Evolutionary conservation across 2,329 filamentous ascomycete genomes (phyloP).

Genomic region (Venturia carpophila): DNA sequence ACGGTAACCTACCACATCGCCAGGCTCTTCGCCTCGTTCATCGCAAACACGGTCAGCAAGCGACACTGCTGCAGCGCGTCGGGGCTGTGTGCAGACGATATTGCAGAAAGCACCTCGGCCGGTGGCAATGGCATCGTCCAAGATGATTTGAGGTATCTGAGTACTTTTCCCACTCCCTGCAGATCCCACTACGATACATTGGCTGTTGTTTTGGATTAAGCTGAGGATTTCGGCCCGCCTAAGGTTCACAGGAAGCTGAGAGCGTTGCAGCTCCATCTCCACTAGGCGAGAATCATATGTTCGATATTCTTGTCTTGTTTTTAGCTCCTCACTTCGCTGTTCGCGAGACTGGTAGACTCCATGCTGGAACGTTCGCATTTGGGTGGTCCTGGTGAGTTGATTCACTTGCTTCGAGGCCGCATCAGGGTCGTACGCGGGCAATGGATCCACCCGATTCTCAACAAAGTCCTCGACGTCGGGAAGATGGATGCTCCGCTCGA

Average conservation of each 20-base stretch:
- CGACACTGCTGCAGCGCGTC: conserved; percentile 41
- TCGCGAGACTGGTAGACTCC: conserved; percentile 6
- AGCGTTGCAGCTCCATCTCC: conserved; percentile 26
- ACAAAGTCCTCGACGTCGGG: conserved; percentile 4
- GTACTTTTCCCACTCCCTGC: conserved; percentile 43
- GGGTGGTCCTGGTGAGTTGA: not conserved
- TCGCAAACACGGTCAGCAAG: conserved; percentile 40
- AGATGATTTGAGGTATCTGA: conserved; percentile 47
- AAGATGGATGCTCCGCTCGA: not conserved
- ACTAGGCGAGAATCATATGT: conserved; percentile 22
- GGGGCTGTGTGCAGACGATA: conserved; percentile 44
- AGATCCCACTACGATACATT: conserved; percentile 40
- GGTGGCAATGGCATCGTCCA: conserved; percentile 39
- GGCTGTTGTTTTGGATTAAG: conserved; percentile 34
- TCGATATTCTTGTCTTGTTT: conserved; percentile 22
- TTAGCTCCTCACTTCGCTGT: conserved; percentile 20
- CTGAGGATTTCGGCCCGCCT: conserved; percentile 31
- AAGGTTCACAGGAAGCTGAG: conserved; percentile 35
- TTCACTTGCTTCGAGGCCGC: not conserved
- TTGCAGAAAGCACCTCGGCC: conserved; percentile 39
- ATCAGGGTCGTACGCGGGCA: not conserved
- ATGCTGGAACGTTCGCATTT: conserved; percentile 3
- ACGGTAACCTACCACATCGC: conserved; percentile 29
- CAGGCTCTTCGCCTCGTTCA: conserved; percentile 37
- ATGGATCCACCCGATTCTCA: not conserved